Evolutionary conservation across 495 filamentous ascomycete genomes (phyloP), one percentile per base, ranked within the genome.

Genomic region (Pseudoneurospora amorphoporcata): DNA sequence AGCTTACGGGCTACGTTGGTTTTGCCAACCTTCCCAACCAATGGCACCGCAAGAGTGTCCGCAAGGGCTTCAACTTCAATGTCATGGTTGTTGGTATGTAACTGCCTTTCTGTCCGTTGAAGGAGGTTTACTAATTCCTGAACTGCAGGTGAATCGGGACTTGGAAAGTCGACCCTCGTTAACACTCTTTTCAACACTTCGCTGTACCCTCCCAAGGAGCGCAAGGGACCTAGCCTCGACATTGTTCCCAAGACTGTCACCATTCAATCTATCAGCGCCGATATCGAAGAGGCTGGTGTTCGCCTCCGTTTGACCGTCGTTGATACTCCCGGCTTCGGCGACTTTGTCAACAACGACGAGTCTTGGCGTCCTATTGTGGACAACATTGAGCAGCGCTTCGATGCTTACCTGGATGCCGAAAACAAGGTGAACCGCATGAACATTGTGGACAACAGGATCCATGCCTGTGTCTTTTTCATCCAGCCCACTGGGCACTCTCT

Each of bases 351-450:
- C 90, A 99, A 99, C 79, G 96, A 98, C 76, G 95, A 97, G 82
- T 99, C 95, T 32, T 99, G 95, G 95, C 87, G 94, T 77, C 95
- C 95, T 58, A 99, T 99, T 85, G 91, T 97, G 73, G 95, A 99
- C 86, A 97, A 98, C 88, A 98, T 99, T 77, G 96, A 99, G 87
- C 93, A 96, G 86, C 92, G 95, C 74, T 99, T 96, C 80, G 95
- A 99, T 81, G 93, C 95, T 65, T 99, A 98, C 81, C 87, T 98
- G 35, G 96, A 99, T 84, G 95, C 95, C 61, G 95, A 99, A 87
- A 98, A 99, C 89, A 99, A 98, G 90, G 93, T 99, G 80, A 99
- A 99, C 87, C 92, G 95, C 75, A 96, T 96, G 88, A 99, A 99
- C 88, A 98, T 98, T 81, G 90, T 98, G 70, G 95, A 99, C 84